Evolutionary conservation across 176 grass and related monocot genomes (phyloP).

Genomic region (Oryza brachyantha): DNA sequence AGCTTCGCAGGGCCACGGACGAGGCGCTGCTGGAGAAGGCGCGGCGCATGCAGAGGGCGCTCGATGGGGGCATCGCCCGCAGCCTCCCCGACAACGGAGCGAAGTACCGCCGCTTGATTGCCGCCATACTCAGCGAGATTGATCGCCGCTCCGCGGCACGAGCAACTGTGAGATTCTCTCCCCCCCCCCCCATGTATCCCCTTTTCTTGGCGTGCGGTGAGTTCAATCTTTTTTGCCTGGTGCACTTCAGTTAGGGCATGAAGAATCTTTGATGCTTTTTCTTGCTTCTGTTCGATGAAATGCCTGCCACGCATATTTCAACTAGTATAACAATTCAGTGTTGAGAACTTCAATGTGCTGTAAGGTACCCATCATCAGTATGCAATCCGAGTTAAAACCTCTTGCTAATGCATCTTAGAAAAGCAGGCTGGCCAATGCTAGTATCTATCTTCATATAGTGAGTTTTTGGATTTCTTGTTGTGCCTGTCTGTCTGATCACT

Average conservation of each 20-base stretch:
- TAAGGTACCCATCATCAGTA: not conserved
- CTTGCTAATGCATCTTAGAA: not conserved
- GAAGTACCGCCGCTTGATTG: not conserved
- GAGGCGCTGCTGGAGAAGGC: slow-evolving; percentile 22
- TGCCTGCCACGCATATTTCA: slow-evolving; percentile 3
- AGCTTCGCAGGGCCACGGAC: not conserved
- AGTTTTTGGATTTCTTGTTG: not conserved
- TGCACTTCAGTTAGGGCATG: not conserved
- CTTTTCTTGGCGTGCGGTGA: not conserved
- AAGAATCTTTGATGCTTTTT: not conserved
- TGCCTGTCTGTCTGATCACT: not conserved
- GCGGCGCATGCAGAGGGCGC: not conserved
- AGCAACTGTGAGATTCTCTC: not conserved
- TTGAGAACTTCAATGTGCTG: not conserved
- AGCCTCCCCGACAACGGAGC: slow-evolving; percentile 32
- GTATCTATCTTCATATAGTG: not conserved
- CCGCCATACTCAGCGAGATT: slow-evolving; percentile 6
- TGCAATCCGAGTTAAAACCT: slow-evolving; percentile 11
- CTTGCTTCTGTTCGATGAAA: slow-evolving; percentile 21
- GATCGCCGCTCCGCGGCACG: slow-evolving; percentile 13
- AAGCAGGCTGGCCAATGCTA: not conserved
- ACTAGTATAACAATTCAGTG: not conserved
- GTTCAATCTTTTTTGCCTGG: not conserved
- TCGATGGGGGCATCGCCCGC: not conserved
- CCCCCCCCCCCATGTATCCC: too few relatives aligned